Base-by-base conservation (phyloP, 805 yeast genomes). In the Schwanniomyces sp. region DNA sequence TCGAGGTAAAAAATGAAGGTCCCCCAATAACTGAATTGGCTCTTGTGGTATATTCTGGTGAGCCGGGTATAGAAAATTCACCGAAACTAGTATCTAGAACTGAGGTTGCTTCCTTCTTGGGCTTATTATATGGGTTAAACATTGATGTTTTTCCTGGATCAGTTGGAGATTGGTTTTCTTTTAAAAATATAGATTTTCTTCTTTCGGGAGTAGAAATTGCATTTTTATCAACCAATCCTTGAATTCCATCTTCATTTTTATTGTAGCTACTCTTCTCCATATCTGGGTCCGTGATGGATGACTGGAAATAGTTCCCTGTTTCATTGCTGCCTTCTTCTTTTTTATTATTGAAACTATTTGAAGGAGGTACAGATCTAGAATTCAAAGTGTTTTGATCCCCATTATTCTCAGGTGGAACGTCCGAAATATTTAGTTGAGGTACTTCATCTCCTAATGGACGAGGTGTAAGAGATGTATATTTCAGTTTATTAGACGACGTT, bases 21-120 rank as follows among this genome's bases (percentile, higher is more conserved):
- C 63, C 63, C 11, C 72, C 74, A 37, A 72, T 54, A 5, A 72
- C 75, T 4, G 77, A 72, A 49, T 73, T 72, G 21, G 76, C 77
- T 44, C 78, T 49, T 1, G 75, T 72, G n/a, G 77, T 69, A 43
- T 58, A 57, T 21, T 73, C 78, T 1, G 78, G 78, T 0, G 76
- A 67, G 1, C 75, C 75, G 4, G 78, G 78, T 24, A 72, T 72
- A 3, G 78, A 73, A 54, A 72, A 73, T 43, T 70, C 76, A 30
- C 65, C 70, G 41, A 70, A 67, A 14, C 63, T 58, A 37, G 55
- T 50, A 34, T 59, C 61, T 41, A 45, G 52, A 50, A 9, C 43
- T 45, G 59, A 51, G 9, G 49, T 41, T 41, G 55, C 49, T 45
- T 50, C 44, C n/a, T 39, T 47, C 32, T 25, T 52, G 12, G 36